Base-by-base conservation (phyloP, 768 basidiomycete genomes). In the Rhodotorula graminis region DNA sequence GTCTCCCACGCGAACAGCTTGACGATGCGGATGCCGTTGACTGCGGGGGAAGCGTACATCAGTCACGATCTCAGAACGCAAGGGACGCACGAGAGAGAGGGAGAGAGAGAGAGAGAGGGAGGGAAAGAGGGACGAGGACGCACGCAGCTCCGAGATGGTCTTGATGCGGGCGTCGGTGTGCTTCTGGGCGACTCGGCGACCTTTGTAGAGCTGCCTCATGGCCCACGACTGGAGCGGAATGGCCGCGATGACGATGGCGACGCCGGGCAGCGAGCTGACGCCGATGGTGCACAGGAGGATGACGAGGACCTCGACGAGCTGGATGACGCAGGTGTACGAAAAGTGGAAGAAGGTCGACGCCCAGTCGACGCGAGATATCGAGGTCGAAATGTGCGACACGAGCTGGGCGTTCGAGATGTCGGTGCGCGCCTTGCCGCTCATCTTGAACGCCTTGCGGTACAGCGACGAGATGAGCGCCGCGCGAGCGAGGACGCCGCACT, bases 301-400 rank as follows among this genome's bases (percentile, higher is more conserved):
- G 59, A 87, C 81, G 10, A 93, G 84, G 79, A 91, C 92, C 58
- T 93, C 87, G 23, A 82, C 77, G 82, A 93, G 85, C 79, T 92
- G 90, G 58, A 94, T 87, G 6, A 88, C 87, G 46, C 65, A 56
- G 6, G 68, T 69, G 50, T 55, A 71, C 5, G 27, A 21, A 88
- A 86, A 11, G 88, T 83, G 88, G 89, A 91, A 52, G 85, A 84
- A 75, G 8, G 62, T 50, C 1, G 63, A 50, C 21, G 63, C 64
- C 59, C 92, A 96, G 78, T 96, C 92, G 79, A 96, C 90, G n/a
- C 93, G 87, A 40, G 90, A 91, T 40, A 94, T 88, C 78, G 92
- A 91, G 0, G 90, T 91, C 14, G 90, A 92, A 71, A 97, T 95
- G 82, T 94, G 93, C 76, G 92, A 94, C 72, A 95, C 88, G 18